A percentile compares a stretch with the other conserved stretches of the same genome.
Conservation (phyloP, 257 asterid genomes). For the Solanum clarkiae region DNA sequence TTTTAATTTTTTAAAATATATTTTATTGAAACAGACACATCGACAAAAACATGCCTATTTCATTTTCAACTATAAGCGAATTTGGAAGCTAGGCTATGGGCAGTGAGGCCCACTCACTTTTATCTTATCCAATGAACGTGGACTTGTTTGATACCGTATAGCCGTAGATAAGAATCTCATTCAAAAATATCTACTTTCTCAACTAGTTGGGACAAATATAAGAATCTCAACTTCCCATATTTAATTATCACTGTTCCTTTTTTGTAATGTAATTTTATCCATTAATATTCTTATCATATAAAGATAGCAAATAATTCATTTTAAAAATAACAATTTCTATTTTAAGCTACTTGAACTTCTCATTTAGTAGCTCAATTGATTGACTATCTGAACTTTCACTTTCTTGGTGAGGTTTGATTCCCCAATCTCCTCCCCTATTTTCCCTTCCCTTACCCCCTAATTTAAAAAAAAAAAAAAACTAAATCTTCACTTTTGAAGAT, state of each 20-base stretch:
- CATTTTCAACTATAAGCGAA: no score
- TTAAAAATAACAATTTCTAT: accelerated
- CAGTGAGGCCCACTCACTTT: no score
- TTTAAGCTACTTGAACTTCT: not conserved
- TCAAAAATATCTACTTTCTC: not conserved
- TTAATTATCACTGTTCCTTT: not conserved
- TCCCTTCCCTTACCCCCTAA: no score
- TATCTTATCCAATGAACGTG: not conserved
- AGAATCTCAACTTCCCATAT: not conserved
- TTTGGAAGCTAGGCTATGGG: no score
- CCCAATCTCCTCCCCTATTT: no score
- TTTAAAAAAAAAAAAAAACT: not conserved
- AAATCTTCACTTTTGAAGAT: not conserved
- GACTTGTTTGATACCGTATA: not conserved
- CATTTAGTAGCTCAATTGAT: no score
- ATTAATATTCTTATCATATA: not conserved
- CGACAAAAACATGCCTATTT: no score
- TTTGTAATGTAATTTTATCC: not conserved
- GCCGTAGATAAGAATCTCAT: not conserved
- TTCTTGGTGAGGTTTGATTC: no score
- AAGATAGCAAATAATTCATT: not conserved
- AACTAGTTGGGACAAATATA: not conserved
- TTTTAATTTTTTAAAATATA: no score
- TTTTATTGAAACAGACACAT: no score
- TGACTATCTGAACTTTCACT: accelerated